phyloP scores from a whole-genome alignment of 805 yeast species.

The Metschnikowia amazonensis region DNA sequence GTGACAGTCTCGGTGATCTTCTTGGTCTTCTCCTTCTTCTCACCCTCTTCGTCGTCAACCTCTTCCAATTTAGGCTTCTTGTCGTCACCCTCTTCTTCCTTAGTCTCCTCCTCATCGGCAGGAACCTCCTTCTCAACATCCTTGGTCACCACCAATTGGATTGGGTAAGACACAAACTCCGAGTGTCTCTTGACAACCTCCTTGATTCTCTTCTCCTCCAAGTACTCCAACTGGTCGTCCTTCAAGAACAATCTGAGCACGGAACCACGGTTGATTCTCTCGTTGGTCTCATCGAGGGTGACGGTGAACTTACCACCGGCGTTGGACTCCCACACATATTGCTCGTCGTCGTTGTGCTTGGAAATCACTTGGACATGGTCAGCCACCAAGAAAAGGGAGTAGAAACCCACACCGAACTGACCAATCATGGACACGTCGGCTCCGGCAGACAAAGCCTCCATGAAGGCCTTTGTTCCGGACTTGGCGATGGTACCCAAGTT shows the following conservation, averaged over 20 bases:
- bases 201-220: constrained; percentile 99
- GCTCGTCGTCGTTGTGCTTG: constrained; percentile 98
- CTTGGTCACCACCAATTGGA: constrained; percentile 96
- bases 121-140: constrained; percentile 98
- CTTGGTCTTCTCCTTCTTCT: constrained; percentile 74
- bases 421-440: constrained; percentile 99
- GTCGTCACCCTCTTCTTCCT: constrained; percentile 49
- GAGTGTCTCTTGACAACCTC: constrained; percentile 99
- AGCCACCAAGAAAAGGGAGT: constrained; percentile 98
- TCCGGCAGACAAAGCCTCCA: constrained; percentile 99
- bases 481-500: constrained; percentile 99
- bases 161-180: constrained; percentile 98
- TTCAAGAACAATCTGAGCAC: constrained; percentile 91
- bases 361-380: constrained; percentile 98
- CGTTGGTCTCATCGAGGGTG: constrained; percentile 82
- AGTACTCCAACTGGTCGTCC: constrained; percentile 98
- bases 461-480: constrained; percentile 98
- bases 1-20: constrained; percentile 89
- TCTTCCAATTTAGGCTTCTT: constrained; percentile 69
- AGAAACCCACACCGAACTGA: constrained; percentile 99
- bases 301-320: constrained; percentile 99
- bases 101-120: constrained; percentile 60
- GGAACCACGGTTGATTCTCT: constrained; percentile 91
- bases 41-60: constrained; percentile 60
- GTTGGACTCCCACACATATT: constrained; percentile 99